phyloP scores from a whole-genome alignment of 257 asterid species.

The Solanum pennellii region DNA sequence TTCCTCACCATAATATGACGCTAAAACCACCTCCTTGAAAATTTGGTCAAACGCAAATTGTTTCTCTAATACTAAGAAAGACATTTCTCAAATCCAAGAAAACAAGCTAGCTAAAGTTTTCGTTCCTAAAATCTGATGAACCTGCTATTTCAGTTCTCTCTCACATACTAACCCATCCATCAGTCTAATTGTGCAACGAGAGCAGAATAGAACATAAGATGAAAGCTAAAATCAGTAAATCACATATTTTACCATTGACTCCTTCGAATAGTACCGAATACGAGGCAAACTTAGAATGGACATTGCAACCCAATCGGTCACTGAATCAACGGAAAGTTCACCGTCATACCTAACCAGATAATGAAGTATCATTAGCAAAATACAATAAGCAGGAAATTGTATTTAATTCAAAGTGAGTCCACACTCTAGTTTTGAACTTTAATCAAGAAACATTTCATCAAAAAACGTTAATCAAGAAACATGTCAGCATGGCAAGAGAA shows the following conservation, averaged over 20 bases:
- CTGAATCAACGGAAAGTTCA: conserved; percentile 74
- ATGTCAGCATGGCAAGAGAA: not conserved
- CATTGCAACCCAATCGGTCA: conserved; percentile 84
- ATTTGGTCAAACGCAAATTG: not conserved
- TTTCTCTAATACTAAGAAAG: not conserved
- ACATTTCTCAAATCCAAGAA: not conserved
- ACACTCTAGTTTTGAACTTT: not conserved
- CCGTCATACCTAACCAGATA: conserved; percentile 51
- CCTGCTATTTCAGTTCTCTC: not conserved
- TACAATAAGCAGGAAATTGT: not conserved
- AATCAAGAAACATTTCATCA: not conserved
- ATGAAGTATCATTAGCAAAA: conserved; percentile 2
- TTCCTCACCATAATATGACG: not conserved
- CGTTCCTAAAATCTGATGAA: not conserved
- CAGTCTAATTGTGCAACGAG: not conserved
- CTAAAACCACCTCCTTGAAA: not conserved
- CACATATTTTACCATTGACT: conserved; percentile 61
- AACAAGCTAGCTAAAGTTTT: not conserved
- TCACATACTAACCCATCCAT: not conserved
- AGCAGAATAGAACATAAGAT: not conserved
- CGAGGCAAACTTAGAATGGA: conserved; percentile 70
- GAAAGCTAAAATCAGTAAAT: not conserved
- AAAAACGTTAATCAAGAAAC: not conserved
- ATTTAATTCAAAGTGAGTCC: not conserved
- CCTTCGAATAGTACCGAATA: conserved; percentile 69